phyloP scores from a whole-genome alignment of 495 filamentous ascomycete genomes.

The Aspergillus diversus region DNA sequence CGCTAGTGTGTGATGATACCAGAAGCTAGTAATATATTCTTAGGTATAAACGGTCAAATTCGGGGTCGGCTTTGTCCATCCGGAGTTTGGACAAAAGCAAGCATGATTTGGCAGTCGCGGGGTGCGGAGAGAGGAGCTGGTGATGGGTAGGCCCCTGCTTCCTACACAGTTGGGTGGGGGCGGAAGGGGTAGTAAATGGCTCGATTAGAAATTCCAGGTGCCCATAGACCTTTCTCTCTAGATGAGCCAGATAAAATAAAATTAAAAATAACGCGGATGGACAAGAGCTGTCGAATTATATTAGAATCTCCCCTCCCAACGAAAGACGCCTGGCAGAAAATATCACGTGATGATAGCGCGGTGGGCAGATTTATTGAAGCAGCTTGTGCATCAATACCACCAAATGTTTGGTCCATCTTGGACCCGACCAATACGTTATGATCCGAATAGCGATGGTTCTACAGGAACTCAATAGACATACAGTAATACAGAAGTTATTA shows the following conservation, averaged over 20 bases:
- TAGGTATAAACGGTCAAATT: conserved; percentile 16
- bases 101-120: conserved; percentile 45
- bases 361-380: not conserved
- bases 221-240: too few species aligned
- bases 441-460: too few species aligned
- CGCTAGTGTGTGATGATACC: conserved; percentile 7
- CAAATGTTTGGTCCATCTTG: too few species aligned
- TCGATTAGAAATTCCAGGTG: too few species aligned
- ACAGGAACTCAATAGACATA: too few species aligned
- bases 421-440: too few species aligned
- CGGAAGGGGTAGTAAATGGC: too few species aligned
- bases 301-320: not conserved
- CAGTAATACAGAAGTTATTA: too few species aligned
- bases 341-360: too few species aligned
- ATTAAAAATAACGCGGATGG: too few species aligned
- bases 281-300: too few species aligned
- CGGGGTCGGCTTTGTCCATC: conserved; percentile 33
- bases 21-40: not conserved
- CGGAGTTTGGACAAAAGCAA: conserved; percentile 36
- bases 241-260: too few species aligned
- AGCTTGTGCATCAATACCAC: not conserved
- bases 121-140: conserved; percentile 46
- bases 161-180: not conserved
- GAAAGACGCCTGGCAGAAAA: not conserved
- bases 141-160: conserved; percentile 10